Evolutionary conservation across 805 yeast species (phyloP).

Genomic region (Kodamaea jinghongensis): DNA sequence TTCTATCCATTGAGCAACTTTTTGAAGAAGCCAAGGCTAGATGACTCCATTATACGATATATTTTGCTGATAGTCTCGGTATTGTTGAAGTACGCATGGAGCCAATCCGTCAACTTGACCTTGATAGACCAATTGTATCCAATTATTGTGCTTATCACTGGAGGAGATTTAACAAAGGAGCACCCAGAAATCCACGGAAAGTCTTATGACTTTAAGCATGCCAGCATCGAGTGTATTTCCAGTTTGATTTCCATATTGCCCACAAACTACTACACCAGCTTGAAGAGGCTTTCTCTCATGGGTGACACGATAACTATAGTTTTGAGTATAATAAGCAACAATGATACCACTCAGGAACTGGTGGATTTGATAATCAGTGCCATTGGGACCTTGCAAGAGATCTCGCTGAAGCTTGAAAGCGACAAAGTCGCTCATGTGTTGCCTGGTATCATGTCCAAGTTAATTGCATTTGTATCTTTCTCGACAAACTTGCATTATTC

Average conservation of each 20-base stretch:
- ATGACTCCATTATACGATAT: constrained; percentile 18
- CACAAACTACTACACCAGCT: constrained; percentile 16
- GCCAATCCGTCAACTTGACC: constrained; percentile 17
- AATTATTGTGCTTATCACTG: constrained; percentile 24
- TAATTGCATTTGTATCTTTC: constrained; percentile 25
- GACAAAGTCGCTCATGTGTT: constrained; percentile 36
- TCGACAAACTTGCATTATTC: constrained; percentile 23
- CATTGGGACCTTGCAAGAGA: constrained; percentile 16
- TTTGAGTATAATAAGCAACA: constrained; percentile 16
- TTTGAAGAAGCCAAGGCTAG: constrained; percentile 26
- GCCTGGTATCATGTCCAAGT: constrained; percentile 39
- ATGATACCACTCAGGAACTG: constrained; percentile 18
- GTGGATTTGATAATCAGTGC: constrained; percentile 10
- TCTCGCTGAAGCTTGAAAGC: constrained; percentile 19
- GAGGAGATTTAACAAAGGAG: constrained; percentile 11
- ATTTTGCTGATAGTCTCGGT: constrained; percentile 29
- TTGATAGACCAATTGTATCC: constrained; percentile 38
- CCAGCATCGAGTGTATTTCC: constrained; percentile 16
- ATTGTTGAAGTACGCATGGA: constrained; percentile 31
- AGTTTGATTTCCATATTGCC: constrained; percentile 19
- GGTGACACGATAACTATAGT: constrained; percentile 29
- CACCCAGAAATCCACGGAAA: not conserved
- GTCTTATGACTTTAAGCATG: constrained; percentile 14
- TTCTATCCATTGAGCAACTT: constrained; percentile 38
- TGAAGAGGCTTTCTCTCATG: constrained; percentile 22